Evolutionary conservation across 2,329 filamentous ascomycete species (phyloP).

Genomic region (Colletotrichum destructivum): DNA sequence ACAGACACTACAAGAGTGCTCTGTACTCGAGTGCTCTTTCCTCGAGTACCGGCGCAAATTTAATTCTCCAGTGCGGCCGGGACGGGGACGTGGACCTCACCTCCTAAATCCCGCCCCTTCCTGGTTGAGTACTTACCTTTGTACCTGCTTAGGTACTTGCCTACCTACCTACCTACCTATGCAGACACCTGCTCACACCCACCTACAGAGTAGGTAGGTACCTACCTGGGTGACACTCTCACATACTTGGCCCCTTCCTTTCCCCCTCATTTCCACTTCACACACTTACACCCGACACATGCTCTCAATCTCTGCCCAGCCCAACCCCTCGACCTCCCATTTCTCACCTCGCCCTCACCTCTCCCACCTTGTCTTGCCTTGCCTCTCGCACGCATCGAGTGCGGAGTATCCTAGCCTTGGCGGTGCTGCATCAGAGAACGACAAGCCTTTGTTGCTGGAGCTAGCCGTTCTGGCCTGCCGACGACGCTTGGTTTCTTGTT

Average conservation of each 20-base stretch:
- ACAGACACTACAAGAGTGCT: neutral
- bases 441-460: constrained; percentile 15
- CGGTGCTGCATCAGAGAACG: constrained; percentile 5
- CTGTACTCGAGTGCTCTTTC: neutral
- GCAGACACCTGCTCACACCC: no score
- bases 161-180: no score
- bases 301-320: neutral
- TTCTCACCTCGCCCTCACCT: neutral
- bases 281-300: neutral
- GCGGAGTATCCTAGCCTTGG: neutral
- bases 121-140: no score
- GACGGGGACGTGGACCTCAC: neutral
- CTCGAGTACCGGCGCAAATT: constrained; percentile 25
- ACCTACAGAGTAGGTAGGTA: no score
- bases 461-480: constrained; percentile 2
- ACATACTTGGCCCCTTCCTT: neutral
- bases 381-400: neutral
- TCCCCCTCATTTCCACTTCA: neutral
- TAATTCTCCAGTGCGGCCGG: constrained; percentile 15
- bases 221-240: no score
- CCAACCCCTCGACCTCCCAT: neutral
- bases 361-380: neutral
- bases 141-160: no score
- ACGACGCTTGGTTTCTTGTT: constrained; percentile 6
- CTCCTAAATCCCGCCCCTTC: constrained; percentile 18